phyloP scores from a whole-genome alignment of 345 rosid genomes.

The Salix suchowensis region DNA sequence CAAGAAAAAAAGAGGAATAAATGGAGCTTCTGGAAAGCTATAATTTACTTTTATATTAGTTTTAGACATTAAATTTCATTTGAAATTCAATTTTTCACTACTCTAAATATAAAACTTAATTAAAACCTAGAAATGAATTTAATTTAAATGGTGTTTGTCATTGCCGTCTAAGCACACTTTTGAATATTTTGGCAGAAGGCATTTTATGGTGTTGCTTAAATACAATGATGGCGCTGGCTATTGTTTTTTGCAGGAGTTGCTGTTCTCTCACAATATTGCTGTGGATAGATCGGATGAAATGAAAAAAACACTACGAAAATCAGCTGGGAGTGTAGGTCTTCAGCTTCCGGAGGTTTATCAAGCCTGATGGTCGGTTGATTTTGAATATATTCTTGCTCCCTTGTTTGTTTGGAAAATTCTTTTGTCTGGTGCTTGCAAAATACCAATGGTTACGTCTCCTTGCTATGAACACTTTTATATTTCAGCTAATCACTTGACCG shows the following conservation, averaged over 20 bases:
- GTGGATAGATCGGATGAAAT: constrained; percentile 83
- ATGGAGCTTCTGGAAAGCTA: too few relatives aligned
- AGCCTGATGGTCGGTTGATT: constrained; percentile 35
- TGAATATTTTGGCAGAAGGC: not conserved
- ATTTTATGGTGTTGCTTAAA: not conserved
- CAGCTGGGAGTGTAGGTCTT: constrained; percentile 94
- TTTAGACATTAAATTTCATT: too few relatives aligned
- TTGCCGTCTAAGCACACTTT: too few relatives aligned
- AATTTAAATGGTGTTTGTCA: not conserved
- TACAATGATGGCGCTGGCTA: not conserved
- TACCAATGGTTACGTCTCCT: not conserved
- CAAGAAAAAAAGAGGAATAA: too few relatives aligned
- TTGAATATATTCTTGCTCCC: not conserved
- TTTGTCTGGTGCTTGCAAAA: not conserved
- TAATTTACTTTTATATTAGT: too few relatives aligned
- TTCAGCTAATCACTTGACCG: too few relatives aligned
- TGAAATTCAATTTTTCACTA: too few relatives aligned
- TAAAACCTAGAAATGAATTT: too few relatives aligned
- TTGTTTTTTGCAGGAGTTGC: constrained; percentile 49
- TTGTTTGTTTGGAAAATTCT: not conserved
- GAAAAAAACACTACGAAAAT: constrained; percentile 63
- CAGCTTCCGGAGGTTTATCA: constrained; percentile 77
- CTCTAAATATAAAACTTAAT: too few relatives aligned
- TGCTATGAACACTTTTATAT: too few relatives aligned
- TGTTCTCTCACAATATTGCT: constrained; percentile 86